Percentiles rank a stretch among this genome's conserved stretches.
phyloP scores from a whole-genome alignment of 2,329 filamentous ascomycete genomes.

The Ophiostoma triangulosporum region DNA sequence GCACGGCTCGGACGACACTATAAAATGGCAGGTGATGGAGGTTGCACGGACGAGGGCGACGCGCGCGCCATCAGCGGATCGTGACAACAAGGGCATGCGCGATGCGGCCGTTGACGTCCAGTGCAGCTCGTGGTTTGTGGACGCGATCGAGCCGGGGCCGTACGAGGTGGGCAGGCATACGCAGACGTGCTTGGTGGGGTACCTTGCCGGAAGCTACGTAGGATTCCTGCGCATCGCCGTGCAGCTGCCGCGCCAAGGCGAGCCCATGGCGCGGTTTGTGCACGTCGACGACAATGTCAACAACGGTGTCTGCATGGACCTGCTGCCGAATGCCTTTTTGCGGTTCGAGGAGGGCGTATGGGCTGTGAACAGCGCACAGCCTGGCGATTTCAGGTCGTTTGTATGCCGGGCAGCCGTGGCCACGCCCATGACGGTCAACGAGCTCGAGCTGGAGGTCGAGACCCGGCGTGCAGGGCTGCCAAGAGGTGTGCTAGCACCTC shows the following conservation, averaged over 20 bases:
- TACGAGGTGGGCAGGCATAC: not conserved
- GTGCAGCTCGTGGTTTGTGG: conserved; percentile 40
- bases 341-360: conserved; percentile 42
- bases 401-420: conserved; percentile 40
- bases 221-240: conserved; percentile 40
- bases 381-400: not conserved
- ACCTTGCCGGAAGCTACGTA: conserved; percentile 36
- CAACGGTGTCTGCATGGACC: conserved; percentile 34
- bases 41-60: conserved; percentile 32
- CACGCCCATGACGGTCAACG: conserved; percentile 34
- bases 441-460: conserved; percentile 35
- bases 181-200: conserved; percentile 31
- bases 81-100: not conserved
- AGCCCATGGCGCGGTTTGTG: conserved; percentile 21
- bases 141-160: conserved; percentile 19
- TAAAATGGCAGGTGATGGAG: conserved; percentile 36
- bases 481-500: not conserved
- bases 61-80: not conserved
- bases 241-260: conserved; percentile 11
- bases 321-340: conserved; percentile 39
- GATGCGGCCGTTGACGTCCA: conserved; percentile 23
- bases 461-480: conserved; percentile 11
- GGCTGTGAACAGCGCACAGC: conserved; percentile 15
- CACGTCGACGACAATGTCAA: conserved; percentile 28
- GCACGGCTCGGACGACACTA: conserved; percentile 7